These are phyloP conservation scores for Actinomortierella wolfii DNA, from an alignment of 371 early-diverging fungal species.

Conservation along the genomic window DNA sequence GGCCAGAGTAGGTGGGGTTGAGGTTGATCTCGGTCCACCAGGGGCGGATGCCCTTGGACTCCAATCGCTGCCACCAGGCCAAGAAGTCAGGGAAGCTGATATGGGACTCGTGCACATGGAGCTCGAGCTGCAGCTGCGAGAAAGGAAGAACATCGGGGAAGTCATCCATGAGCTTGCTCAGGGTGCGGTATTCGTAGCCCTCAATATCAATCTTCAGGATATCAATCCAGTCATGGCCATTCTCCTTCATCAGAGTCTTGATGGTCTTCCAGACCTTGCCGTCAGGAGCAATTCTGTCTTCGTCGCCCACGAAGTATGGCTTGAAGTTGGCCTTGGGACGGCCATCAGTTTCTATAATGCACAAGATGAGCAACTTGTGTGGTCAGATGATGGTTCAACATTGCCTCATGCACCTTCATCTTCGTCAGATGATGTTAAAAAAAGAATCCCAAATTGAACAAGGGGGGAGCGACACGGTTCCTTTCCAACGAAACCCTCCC, in stretches of 20 bases:
- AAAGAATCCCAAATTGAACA: neutral
- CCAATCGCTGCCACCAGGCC: neutral
- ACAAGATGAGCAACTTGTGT: neutral
- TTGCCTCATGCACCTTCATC: constrained; percentile 11
- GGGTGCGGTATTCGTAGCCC: neutral
- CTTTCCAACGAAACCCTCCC: too few species aligned
- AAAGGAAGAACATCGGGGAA: neutral
- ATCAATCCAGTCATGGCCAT: constrained; percentile 1
- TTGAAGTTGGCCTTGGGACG: neutral
- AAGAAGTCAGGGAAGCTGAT: neutral
- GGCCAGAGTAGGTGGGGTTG: neutral
- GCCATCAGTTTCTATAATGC: neutral
- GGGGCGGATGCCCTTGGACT: neutral
- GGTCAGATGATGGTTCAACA: neutral
- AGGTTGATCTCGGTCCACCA: constrained; percentile 4
- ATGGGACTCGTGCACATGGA: neutral
- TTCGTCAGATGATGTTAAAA: neutral
- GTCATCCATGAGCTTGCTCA: neutral
- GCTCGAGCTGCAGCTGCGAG: neutral
- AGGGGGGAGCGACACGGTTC: neutral
- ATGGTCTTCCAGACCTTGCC: neutral
- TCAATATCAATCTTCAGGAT: constrained; percentile 2
- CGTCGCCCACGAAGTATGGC: neutral
- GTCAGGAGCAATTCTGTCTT: neutral
- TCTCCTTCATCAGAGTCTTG: constrained; percentile 1